Percentiles rank a stretch among this genome's conserved stretches.
Conservation (phyloP, 2,329 filamentous ascomycete genomes). For the Ophiosphaerella herpotricha region DNA sequence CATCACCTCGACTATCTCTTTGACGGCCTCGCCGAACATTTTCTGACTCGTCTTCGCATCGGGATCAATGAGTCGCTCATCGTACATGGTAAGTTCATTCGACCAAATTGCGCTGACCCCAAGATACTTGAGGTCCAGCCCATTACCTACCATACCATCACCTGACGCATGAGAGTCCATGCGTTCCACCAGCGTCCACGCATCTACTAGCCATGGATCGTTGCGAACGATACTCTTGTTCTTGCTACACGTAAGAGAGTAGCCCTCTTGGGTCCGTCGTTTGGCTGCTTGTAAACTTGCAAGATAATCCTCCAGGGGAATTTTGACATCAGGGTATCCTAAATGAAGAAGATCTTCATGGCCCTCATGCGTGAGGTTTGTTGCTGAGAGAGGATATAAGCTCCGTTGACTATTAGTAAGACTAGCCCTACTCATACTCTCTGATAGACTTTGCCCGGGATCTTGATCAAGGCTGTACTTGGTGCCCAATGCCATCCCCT, state of each 20-base stretch:
- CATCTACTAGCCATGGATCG: constrained; percentile 73
- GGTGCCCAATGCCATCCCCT: constrained; percentile 34
- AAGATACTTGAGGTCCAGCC: constrained; percentile 74
- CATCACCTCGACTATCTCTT: constrained; percentile 66
- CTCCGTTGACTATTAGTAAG: constrained; percentile 40
- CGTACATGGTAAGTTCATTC: constrained; percentile 65
- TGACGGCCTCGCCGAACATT: constrained; percentile 59
- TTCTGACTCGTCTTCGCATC: constrained; percentile 58
- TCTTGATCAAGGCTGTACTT: constrained; percentile 33
- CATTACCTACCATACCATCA: constrained; percentile 71
- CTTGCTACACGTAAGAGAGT: constrained; percentile 61
- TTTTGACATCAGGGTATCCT: constrained; percentile 40
- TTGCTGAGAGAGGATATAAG: constrained; percentile 31
- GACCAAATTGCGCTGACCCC: constrained; percentile 75
- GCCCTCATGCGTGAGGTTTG: constrained; percentile 38
- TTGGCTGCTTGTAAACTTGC: constrained; percentile 49
- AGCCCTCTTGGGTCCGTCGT: constrained; percentile 61
- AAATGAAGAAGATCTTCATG: constrained; percentile 45
- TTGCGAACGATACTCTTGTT: constrained; percentile 72
- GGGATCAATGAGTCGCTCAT: constrained; percentile 41
- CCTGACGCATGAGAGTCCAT: constrained; percentile 66
- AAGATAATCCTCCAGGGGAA: constrained; percentile 41
- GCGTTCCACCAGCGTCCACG: constrained; percentile 79
- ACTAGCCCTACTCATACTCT: constrained; percentile 35
- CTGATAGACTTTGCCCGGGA: constrained; percentile 27